phyloP scores from a whole-genome alignment of 2,329 filamentous ascomycete genomes.

The Aspergillus ochraceoroseus region DNA sequence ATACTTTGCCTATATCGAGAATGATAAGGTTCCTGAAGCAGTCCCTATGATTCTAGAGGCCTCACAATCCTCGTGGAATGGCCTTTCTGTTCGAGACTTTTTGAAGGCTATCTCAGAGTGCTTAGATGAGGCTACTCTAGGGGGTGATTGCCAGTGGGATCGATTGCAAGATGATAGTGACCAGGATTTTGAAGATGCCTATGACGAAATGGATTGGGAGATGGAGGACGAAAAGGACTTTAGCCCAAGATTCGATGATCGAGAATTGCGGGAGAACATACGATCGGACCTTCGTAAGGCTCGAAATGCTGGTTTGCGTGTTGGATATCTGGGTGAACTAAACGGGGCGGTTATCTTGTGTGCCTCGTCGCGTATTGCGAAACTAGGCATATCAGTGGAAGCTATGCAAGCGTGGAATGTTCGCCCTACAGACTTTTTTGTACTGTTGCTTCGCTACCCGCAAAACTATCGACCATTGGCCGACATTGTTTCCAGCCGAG shows the following conservation, averaged over 20 bases:
- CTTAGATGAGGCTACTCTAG: constrained; percentile 12
- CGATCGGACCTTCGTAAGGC: constrained; percentile 57
- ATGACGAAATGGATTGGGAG: constrained; percentile 35
- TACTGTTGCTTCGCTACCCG: constrained; percentile 64
- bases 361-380: constrained; percentile 63
- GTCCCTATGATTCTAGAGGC: constrained; percentile 37
- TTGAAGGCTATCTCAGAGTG: constrained; percentile 15
- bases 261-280: constrained; percentile 33
- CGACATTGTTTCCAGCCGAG: constrained; percentile 35
- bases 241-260: not conserved
- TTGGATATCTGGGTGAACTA: constrained; percentile 58
- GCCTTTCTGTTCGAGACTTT: constrained; percentile 46
- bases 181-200: constrained; percentile 24
- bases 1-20: constrained; percentile 54
- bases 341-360: constrained; percentile 54
- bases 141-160: constrained; percentile 10
- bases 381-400: constrained; percentile 68
- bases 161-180: constrained; percentile 16
- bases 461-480: constrained; percentile 59
- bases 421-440: constrained; percentile 60
- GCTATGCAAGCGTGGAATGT: constrained; percentile 74
- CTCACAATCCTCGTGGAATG: constrained; percentile 45
- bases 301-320: constrained; percentile 63
- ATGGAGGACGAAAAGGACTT: constrained; percentile 8
- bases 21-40: constrained; percentile 34